A percentile compares a stretch with the other conserved stretches of the same genome.
Evolutionary conservation across 306 rosid species (phyloP).

Genomic region (Malus orientalis): DNA sequence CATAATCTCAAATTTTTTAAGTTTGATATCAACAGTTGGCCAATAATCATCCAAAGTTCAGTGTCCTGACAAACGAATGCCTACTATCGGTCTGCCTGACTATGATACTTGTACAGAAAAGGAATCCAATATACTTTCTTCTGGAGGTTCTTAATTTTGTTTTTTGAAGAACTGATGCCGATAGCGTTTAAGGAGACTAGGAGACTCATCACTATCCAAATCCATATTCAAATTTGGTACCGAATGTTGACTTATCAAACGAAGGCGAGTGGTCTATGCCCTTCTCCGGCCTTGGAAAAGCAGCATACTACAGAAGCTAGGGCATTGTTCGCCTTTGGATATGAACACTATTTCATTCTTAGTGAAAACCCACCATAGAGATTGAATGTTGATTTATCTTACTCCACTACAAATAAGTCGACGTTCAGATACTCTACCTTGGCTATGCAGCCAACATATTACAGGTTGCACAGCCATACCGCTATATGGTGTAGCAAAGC

Average conservation of each 20-base stretch:
- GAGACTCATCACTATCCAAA: background rate
- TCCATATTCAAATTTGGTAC: background rate
- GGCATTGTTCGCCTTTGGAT: no score
- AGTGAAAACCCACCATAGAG: no score
- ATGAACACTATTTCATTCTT: no score
- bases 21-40: no score
- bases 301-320: no score
- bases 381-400: no score
- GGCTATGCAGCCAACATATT: background rate
- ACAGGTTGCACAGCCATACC: background rate
- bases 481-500: background rate
- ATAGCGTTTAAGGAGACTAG: background rate
- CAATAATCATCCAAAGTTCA: background rate
- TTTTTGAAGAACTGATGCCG: background rate
- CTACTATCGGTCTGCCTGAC: background rate
- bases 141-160: background rate
- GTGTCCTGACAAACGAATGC: background rate
- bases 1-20: no score
- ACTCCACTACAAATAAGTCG: no score
- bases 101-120: background rate
- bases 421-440: background rate
- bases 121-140: background rate
- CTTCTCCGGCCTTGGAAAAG: no score
- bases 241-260: no score
- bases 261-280: no score